Evolutionary conservation across 805 yeast species (phyloP).

Genomic region (Yarrowia sp.): DNA sequence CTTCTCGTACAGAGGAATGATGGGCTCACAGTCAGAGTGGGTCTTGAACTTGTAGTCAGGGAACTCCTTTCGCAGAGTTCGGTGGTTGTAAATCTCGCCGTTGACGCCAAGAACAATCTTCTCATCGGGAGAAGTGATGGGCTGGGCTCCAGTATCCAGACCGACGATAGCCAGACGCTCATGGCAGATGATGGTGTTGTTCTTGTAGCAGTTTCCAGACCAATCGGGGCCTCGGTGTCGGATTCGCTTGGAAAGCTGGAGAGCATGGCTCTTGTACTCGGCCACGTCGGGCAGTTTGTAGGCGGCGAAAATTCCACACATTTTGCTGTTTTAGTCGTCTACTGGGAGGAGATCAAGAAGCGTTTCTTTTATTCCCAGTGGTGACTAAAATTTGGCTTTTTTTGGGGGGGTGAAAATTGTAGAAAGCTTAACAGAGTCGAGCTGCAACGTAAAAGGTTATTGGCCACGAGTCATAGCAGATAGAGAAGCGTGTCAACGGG

Average conservation of each 20-base stretch:
- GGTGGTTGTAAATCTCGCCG: conserved; percentile 98
- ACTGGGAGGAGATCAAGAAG: neutral
- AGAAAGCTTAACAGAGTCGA: neutral
- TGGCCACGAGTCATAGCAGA: too few relatives aligned
- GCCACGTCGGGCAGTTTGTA: conserved; percentile 76
- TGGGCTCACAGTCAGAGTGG: conserved; percentile 94
- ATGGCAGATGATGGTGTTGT: conserved; percentile 81
- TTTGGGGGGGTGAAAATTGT: neutral
- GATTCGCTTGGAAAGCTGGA: conserved; percentile 83
- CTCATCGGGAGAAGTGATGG: conserved; percentile 78
- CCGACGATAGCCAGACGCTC: conserved; percentile 98
- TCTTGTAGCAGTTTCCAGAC: conserved; percentile 81
- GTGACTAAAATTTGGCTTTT: neutral
- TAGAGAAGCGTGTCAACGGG: too few relatives aligned
- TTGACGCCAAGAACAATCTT: conserved; percentile 77
- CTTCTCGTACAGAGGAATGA: conserved; percentile 86
- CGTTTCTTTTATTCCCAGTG: neutral
- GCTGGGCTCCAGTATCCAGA: conserved; percentile 97
- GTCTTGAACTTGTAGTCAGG: conserved; percentile 75
- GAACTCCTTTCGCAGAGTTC: conserved; percentile 74
- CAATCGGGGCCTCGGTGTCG: conserved; percentile 99
- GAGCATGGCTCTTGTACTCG: conserved; percentile 78
- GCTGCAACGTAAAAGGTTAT: too few relatives aligned
- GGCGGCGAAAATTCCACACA: conserved; percentile 99
- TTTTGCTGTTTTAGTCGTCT: conserved; percentile 34